These are phyloP conservation scores for Xylaria multiplex DNA, from an alignment of 2,329 filamentous ascomycete species.

Conservation along the genomic window DNA sequence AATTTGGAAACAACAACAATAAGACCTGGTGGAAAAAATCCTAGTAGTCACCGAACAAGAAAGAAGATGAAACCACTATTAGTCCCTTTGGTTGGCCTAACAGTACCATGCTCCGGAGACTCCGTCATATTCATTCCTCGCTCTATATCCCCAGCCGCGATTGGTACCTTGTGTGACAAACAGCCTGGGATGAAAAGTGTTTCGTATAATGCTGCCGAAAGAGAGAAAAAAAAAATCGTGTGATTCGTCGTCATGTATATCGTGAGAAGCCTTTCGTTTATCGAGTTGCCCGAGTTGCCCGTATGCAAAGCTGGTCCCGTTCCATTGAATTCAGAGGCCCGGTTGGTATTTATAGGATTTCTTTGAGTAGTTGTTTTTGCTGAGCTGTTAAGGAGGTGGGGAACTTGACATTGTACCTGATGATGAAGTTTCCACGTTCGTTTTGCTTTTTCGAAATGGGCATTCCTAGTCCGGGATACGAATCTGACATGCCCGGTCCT, in stretches of 20 bases:
- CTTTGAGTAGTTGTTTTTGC: conserved; percentile 84
- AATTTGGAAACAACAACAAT: conserved; percentile 1
- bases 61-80: conserved; percentile 17
- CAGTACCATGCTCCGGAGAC: conserved; percentile 16
- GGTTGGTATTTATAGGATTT: conserved; percentile 69
- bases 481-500: conserved; percentile 81
- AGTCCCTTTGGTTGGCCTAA: background rate
- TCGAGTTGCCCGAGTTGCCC: background rate
- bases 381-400: conserved; percentile 77
- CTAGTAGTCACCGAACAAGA: conserved; percentile 2
- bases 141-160: conserved; percentile 15
- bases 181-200: conserved; percentile 11
- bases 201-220: conserved; percentile 19
- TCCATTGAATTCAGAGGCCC: background rate
- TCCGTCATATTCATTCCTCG: conserved; percentile 11
- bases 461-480: conserved; percentile 90
- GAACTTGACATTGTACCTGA: conserved; percentile 94
- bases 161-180: background rate
- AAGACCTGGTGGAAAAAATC: conserved; percentile 10
- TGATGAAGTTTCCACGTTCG: conserved; percentile 85
- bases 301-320: conserved; percentile 1
- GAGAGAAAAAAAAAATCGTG: conserved; percentile 27
- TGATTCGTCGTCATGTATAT: conserved; percentile 26
- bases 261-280: conserved; percentile 9
- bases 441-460: conserved; percentile 89